phyloP scores from a whole-genome alignment of 371 early-diverging fungal species.

The Saksenaea oblongispora region DNA sequence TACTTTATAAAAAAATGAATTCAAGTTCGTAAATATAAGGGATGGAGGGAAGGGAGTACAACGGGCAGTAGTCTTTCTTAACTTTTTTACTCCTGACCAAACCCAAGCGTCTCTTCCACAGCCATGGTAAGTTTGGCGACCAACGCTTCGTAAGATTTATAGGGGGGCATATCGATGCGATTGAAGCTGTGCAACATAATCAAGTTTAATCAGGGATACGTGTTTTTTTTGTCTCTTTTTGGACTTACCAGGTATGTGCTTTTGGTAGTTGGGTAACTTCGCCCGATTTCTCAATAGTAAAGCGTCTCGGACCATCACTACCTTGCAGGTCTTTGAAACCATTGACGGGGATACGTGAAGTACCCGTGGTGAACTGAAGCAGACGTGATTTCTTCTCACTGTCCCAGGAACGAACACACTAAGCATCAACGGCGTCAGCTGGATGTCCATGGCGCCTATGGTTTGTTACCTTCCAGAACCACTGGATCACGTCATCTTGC shows the following conservation, averaged over 20 bases:
- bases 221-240: no score
- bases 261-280: slow-evolving; percentile 86
- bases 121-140: slow-evolving; percentile 86
- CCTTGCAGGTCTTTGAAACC: slow-evolving; percentile 99
- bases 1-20: neutral
- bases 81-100: slow-evolving; percentile 69
- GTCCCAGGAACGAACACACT: slow-evolving; percentile 85
- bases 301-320: slow-evolving; percentile 93
- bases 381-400: slow-evolving; percentile 93
- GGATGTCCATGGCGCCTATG: neutral
- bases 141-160: slow-evolving; percentile 70
- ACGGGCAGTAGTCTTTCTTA: neutral
- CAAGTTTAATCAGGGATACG: slow-evolving; percentile 1
- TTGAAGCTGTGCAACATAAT: slow-evolving; percentile 76
- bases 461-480: slow-evolving; percentile 93
- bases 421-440: neutral
- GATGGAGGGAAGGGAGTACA: slow-evolving; percentile 3
- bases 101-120: slow-evolving; percentile 91
- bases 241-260: slow-evolving; percentile 87
- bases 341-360: slow-evolving; percentile 97
- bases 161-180: slow-evolving; percentile 95
- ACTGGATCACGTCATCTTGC: slow-evolving; percentile 93
- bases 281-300: slow-evolving; percentile 96
- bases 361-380: slow-evolving; percentile 98
- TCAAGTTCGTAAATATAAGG: neutral